Conservation (phyloP, 441 rosid genomes). For the Sinapis alba region DNA sequence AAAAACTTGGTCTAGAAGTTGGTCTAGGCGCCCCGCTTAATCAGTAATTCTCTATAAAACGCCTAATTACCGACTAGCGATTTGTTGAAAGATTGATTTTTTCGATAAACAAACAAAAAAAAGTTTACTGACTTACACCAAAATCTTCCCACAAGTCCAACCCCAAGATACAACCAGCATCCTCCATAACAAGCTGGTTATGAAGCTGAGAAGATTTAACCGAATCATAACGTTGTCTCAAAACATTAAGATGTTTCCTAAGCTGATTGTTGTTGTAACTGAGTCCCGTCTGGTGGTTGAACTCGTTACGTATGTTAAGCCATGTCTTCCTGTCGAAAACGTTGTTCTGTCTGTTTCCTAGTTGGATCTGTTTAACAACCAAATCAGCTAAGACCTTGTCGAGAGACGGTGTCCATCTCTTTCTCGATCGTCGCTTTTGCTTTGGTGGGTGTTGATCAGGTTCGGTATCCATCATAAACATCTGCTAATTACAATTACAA, state of each 20-base stretch:
- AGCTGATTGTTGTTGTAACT: constrained; percentile 76
- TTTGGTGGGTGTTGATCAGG: constrained; percentile 50
- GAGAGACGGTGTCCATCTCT: constrained; percentile 70
- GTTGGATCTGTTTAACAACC: constrained; percentile 73
- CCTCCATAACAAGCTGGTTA: constrained; percentile 58
- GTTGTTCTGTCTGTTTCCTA: constrained; percentile 69
- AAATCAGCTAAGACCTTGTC: constrained; percentile 79
- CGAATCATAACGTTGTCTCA: constrained; percentile 64
- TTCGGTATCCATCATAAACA: constrained; percentile 59
- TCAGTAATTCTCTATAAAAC: neutral
- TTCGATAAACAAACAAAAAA: neutral
- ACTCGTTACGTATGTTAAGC: constrained; percentile 68
- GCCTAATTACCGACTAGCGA: neutral
- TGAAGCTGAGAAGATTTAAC: constrained; percentile 58
- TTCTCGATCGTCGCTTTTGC: constrained; percentile 66
- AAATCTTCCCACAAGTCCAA: constrained; percentile 82
- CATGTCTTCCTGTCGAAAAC: constrained; percentile 80
- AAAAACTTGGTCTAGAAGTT: too few relatives aligned
- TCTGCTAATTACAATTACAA: constrained; percentile 3
- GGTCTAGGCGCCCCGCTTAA: neutral
- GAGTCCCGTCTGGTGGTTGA: constrained; percentile 65
- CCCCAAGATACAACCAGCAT: constrained; percentile 57
- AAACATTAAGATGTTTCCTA: constrained; percentile 80
- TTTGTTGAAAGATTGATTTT: neutral
- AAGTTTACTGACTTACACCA: constrained; percentile 43